These are phyloP conservation scores for Candida pini DNA, from an alignment of 805 yeast genomes.

Conservation along the genomic window DNA sequence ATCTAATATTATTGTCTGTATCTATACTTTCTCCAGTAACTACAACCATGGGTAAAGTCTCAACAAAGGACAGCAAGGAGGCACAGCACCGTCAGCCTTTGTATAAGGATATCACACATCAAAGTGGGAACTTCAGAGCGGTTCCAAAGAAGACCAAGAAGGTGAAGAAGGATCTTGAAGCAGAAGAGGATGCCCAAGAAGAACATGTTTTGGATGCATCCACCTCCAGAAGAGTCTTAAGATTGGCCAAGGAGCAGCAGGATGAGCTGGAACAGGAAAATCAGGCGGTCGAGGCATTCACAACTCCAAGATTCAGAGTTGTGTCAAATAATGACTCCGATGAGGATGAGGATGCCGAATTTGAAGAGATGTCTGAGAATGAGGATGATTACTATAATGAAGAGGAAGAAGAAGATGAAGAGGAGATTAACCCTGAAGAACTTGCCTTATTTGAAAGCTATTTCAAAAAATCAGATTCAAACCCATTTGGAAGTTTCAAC, in stretches of 20 bases:
- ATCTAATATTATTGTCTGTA: conserved; percentile 1
- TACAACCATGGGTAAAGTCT: conserved; percentile 62
- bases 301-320: conserved; percentile 24
- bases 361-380: conserved; percentile 30
- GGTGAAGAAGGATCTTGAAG: conserved; percentile 26
- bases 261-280: conserved; percentile 79
- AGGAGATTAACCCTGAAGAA: conserved; percentile 70
- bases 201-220: conserved; percentile 74
- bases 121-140: conserved; percentile 39
- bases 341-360: conserved; percentile 23
- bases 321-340: conserved; percentile 33
- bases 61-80: conserved; percentile 43
- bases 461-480: conserved; percentile 34
- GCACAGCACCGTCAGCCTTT: conserved; percentile 78
- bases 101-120: conserved; percentile 69
- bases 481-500: conserved; percentile 46
- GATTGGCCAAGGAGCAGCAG: conserved; percentile 89
- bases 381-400: conserved; percentile 33
- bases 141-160: conserved; percentile 15
- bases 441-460: conserved; percentile 79
- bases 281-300: conserved; percentile 22
- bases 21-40: not conserved
- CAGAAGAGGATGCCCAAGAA: conserved; percentile 41
- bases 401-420: conserved; percentile 51
- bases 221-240: conserved; percentile 77